Percentiles rank a stretch among this genome's conserved stretches.
Evolutionary conservation across 805 yeast genomes (phyloP).

Genomic region (Candida ipomoeae): DNA sequence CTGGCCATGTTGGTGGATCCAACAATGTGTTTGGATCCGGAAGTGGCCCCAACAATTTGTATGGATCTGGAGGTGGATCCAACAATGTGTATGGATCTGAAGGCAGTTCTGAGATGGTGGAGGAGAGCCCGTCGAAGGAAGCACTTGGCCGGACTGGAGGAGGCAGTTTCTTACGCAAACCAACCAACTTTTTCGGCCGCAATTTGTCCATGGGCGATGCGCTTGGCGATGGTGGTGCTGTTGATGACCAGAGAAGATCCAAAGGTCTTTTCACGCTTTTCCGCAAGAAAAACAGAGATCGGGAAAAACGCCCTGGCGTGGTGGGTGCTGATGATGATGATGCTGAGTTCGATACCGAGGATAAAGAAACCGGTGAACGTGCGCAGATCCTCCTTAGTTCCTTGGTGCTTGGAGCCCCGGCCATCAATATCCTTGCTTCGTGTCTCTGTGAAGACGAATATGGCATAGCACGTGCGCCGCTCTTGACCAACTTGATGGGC

Average conservation of each 20-base stretch:
- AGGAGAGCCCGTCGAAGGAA: not conserved
- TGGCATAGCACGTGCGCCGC: slow-evolving; percentile 76
- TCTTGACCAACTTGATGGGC: slow-evolving; percentile 69
- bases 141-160: not conserved
- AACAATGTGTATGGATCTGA: not conserved
- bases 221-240: slow-evolving; percentile 10
- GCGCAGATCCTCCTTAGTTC: slow-evolving; percentile 37
- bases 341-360: slow-evolving; percentile 21
- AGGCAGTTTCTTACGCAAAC: slow-evolving; percentile 7
- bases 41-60: not conserved
- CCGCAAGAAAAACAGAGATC: slow-evolving; percentile 25
- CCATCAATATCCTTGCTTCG: slow-evolving; percentile 70
- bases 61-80: not conserved
- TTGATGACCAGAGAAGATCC: slow-evolving; percentile 18
- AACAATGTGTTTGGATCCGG: not conserved
- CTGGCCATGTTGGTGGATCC: too few relatives aligned
- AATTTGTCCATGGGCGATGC: slow-evolving; percentile 7
- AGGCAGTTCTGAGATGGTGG: not conserved
- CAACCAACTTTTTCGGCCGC: slow-evolving; percentile 13
- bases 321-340: slow-evolving; percentile 11
- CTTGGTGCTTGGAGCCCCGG: slow-evolving; percentile 65
- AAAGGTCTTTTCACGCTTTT: slow-evolving; percentile 22
- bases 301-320: slow-evolving; percentile 18
- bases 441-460: slow-evolving; percentile 72
- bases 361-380: slow-evolving; percentile 32